Conservation (phyloP, 1,284 basidiomycete genomes). For the Cryptococcus sp. region DNA sequence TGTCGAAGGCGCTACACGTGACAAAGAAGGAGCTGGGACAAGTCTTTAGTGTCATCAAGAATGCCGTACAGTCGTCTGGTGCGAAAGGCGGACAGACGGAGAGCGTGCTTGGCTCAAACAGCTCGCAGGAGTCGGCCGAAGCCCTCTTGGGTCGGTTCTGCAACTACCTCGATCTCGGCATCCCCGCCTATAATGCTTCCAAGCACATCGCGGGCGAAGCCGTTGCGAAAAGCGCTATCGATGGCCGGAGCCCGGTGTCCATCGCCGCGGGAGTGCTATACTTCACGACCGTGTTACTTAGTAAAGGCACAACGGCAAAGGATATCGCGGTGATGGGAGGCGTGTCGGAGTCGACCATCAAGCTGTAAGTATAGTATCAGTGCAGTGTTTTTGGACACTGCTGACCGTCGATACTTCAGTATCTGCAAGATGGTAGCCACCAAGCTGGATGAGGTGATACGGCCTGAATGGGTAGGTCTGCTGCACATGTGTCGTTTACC, state of each 20-base stretch:
- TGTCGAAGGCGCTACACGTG: slow-evolving; percentile 88
- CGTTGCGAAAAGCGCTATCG: slow-evolving; percentile 80
- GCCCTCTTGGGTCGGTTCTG: slow-evolving; percentile 90
- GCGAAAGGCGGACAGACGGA: slow-evolving; percentile 13
- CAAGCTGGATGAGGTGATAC: slow-evolving; percentile 42
- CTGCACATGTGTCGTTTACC: not conserved
- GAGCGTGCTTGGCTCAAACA: slow-evolving; percentile 27
- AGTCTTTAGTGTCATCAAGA: slow-evolving; percentile 69
- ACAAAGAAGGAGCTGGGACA: slow-evolving; percentile 93
- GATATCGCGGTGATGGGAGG: slow-evolving; percentile 93
- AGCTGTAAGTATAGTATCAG: slow-evolving; percentile 57
- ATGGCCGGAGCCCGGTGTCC: slow-evolving; percentile 91
- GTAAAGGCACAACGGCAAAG: slow-evolving; percentile 69
- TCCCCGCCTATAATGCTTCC: slow-evolving; percentile 60
- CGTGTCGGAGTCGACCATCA: slow-evolving; percentile 96
- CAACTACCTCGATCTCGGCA: slow-evolving; percentile 65
- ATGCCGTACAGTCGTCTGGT: slow-evolving; percentile 23
- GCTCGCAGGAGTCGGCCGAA: slow-evolving; percentile 66
- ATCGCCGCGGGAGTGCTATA: slow-evolving; percentile 95
- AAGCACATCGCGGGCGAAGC: slow-evolving; percentile 81
- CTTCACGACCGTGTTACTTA: slow-evolving; percentile 83
- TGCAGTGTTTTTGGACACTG: not conserved
- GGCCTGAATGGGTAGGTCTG: slow-evolving; percentile 49
- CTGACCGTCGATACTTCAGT: slow-evolving; percentile 38
- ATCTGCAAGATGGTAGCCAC: slow-evolving; percentile 45